Evolutionary conservation across 2,329 filamentous ascomycete species (phyloP), one percentile per base, ranked within the genome.

Genomic region (Colletotrichum noveboracense): DNA sequence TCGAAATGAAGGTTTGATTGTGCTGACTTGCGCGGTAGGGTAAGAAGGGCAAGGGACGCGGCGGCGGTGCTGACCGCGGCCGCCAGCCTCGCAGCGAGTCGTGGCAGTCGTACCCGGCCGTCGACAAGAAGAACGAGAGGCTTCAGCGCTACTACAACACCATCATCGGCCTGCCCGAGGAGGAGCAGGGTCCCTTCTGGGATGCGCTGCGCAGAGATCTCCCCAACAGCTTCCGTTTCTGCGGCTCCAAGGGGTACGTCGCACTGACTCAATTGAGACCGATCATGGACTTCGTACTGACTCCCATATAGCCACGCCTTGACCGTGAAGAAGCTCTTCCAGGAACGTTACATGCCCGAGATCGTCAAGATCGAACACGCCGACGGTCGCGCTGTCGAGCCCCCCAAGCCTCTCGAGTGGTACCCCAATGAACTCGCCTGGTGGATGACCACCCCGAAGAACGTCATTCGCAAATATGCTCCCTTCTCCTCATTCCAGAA

Each of bases 381-480:
- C 82, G 95, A 99, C 85, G 96, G 94, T 81, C 90, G 93, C 80
- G 89, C 90, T 16, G 96, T 98, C 79, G 92, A 96, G 77, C 92
- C 97, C 14, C 97, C 97, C 12, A 89, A 92, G 82, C 91, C 95
- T 1, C 94, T 99, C 72, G 88, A 93, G 36, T 98, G 96, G 95
- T 99, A 98, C 84, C 97, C 97, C 56, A 96, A 98, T 82, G 92
- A 95, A 82, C 92, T 99, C 76, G 97, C 97, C 66, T 99, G 97
- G 94, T 96, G 93, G 85, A 98, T 98, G 96, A 98, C 96, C 61
- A 98, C 96, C 7, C 95, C 97, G 77, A 99, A 98, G 90, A 96
- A 98, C 82, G 94, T 98, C 78, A 91, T 99, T 77, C 94, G 97
- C 80, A 96, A 96, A 83, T 98, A 98, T 85, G 93, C 95, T 43